Conservation (phyloP, 2,329 filamentous ascomycete genomes). For the Verticillium tricorpus region DNA sequence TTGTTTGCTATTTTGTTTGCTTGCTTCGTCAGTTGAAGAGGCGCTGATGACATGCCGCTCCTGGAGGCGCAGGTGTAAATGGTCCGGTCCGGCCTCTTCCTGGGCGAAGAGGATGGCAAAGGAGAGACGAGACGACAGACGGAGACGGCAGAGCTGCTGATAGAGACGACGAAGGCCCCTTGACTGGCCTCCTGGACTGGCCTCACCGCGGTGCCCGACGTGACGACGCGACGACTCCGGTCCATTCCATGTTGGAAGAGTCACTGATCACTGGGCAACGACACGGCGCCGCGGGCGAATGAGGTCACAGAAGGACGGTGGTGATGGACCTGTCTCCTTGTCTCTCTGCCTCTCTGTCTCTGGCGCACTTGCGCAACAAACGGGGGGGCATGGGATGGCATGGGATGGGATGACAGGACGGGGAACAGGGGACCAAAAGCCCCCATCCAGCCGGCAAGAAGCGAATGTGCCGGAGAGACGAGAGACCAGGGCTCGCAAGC, state of each 20-base stretch:
- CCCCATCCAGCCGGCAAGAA: neutral
- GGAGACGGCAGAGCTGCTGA: neutral
- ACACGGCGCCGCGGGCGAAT: neutral
- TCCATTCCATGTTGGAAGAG: neutral
- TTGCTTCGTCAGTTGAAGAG: neutral
- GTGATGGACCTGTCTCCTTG: neutral
- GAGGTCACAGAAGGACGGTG: neutral
- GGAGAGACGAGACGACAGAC: too few relatives aligned
- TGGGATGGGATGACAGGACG: slow-evolving; percentile 7
- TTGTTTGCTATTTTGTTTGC: neutral
- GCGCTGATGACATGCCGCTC: neutral
- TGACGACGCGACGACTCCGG: neutral
- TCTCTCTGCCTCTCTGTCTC: neutral
- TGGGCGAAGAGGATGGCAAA: neutral
- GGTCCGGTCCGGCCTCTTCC: neutral
- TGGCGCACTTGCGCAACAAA: neutral
- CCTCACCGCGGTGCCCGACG: neutral
- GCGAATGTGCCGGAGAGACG: neutral
- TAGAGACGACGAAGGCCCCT: neutral
- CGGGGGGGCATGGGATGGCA: slow-evolving; percentile 3
- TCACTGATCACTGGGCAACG: neutral
- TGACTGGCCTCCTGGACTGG: neutral
- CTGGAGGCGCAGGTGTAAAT: neutral
- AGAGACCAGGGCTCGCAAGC: neutral
- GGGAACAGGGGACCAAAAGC: neutral